Percentiles rank a stretch among this genome's conserved stretches.
These are phyloP conservation scores for Boletus pseudo-olivaceus DNA, from an alignment of 768 basidiomycete species.

Conservation along the genomic window DNA sequence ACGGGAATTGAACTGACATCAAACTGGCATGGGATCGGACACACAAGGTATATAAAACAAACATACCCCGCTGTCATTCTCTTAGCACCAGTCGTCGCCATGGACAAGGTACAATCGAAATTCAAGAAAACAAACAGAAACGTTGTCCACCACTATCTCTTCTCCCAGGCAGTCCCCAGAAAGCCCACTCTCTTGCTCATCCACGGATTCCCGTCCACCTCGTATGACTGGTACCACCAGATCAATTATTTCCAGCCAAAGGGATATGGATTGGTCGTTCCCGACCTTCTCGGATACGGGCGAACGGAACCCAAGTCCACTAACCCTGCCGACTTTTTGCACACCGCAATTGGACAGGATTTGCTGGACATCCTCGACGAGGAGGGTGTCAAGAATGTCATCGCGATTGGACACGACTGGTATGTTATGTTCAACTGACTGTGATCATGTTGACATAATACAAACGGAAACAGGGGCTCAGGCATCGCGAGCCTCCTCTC, in stretches of 20 bases:
- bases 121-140: conserved; percentile 36
- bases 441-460: conserved; percentile 1
- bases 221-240: conserved; percentile 42
- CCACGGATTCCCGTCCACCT: conserved; percentile 44
- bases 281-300: conserved; percentile 48
- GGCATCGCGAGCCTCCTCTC: conserved; percentile 34
- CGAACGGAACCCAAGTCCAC: conserved; percentile 41
- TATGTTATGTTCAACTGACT: conserved; percentile 8
- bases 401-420: conserved; percentile 44
- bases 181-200: conserved; percentile 41
- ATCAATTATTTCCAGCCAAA: conserved; percentile 35
- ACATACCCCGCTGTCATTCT: not conserved
- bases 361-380: conserved; percentile 38
- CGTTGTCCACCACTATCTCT: conserved; percentile 37
- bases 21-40: conserved; percentile 17
- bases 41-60: conserved; percentile 4
- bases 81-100: conserved; percentile 2
- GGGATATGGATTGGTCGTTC: conserved; percentile 44
- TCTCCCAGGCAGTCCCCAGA: conserved; percentile 19
- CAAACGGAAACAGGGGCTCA: conserved; percentile 32
- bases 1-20: conserved; percentile 1
- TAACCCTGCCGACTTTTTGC: conserved; percentile 26
- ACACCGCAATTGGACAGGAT: conserved; percentile 29
- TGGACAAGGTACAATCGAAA: conserved; percentile 26
- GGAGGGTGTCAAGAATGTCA: conserved; percentile 30